Evolutionary conservation across 1,139 yeast species (phyloP).

Genomic region (Pichia sp.): DNA sequence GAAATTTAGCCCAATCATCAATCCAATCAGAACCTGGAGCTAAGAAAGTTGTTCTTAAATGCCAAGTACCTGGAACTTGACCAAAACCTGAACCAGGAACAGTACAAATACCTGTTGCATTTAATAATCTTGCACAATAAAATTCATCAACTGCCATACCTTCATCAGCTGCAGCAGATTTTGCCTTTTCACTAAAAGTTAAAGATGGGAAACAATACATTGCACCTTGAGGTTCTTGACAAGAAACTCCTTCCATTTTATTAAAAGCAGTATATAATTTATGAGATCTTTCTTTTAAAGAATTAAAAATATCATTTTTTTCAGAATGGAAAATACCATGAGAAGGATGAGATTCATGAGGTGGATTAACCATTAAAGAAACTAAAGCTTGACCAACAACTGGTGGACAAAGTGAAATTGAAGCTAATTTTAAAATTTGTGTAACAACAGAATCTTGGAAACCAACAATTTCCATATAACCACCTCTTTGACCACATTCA

Average conservation of each 20-base stretch:
- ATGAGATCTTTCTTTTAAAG: constrained; percentile 58
- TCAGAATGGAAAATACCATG: constrained; percentile 61
- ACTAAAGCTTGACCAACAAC: constrained; percentile 91
- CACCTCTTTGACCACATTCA: constrained; percentile 99
- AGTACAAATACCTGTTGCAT: constrained; percentile 91
- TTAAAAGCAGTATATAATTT: constrained; percentile 63
- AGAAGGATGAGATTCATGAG: constrained; percentile 69
- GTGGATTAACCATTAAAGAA: constrained; percentile 92
- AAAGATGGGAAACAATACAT: constrained; percentile 92
- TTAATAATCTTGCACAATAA: constrained; percentile 77
- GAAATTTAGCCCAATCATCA: constrained; percentile 68
- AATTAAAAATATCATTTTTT: constrained; percentile 50
- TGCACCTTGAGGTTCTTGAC: constrained; percentile 92
- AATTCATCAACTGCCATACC: constrained; percentile 71
- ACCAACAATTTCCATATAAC: constrained; percentile 91
- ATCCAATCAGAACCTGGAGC: constrained; percentile 95
- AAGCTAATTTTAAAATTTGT: constrained; percentile 74
- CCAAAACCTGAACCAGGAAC: constrained; percentile 98
- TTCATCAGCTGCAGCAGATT: constrained; percentile 49
- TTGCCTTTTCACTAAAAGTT: constrained; percentile 55
- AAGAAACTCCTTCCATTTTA: constrained; percentile 70
- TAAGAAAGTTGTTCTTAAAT: constrained; percentile 89
- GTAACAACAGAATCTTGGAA: constrained; percentile 64
- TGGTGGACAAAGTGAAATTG: constrained; percentile 87
- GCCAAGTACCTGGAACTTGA: constrained; percentile 81